Evolutionary conservation across 2,329 filamentous ascomycete species (phyloP), one percentile per base, ranked within the genome.

Genomic region (Xylaria sp.): DNA sequence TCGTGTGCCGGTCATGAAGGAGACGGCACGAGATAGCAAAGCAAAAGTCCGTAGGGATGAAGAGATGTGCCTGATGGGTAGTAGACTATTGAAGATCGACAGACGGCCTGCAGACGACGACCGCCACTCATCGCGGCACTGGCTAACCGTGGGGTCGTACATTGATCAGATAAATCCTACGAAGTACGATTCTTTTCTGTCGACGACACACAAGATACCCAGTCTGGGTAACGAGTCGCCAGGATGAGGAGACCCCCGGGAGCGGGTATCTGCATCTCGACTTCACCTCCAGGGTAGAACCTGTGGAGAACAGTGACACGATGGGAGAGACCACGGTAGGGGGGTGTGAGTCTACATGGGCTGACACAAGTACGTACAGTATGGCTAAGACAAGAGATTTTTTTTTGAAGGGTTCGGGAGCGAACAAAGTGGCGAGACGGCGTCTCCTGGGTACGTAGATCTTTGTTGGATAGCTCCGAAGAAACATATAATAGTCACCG

Each of bases 1-100:
- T 30, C 23, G 23, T 30, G 23, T 30, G 23, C 23, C 23, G 23
- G 23, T 30, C 23, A 5, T 30, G 23, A 4, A 30, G 23, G 23
- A 16, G 16, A 30, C 23, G 23, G 23, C 23, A 30, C 23, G 23
- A 30, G 23, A 30, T 30, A 30, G 5, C 23, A 30, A 30, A 30
- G 23, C 23, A 30, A 30, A 30, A 30, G 42, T n/a, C 42, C 42
- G 42, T 13, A 46, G 42, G 42, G 42, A 46, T 46, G 13, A 16
- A 46, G 5, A n/a, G 13, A 46, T 2, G 37, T 42, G 37, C 42
- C 42, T 46, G 47, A 30, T 49, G 18, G 47, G 9, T 10, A 49
- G 23, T 8, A 23, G 23, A 57, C 57, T 62, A 62, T 62, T 57
- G 54, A 18, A 6, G 57, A 62, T 62, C 60, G 50, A 56, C 60